phyloP scores from a whole-genome alignment of 345 rosid species.

The Carallia pectinifolia region DNA sequence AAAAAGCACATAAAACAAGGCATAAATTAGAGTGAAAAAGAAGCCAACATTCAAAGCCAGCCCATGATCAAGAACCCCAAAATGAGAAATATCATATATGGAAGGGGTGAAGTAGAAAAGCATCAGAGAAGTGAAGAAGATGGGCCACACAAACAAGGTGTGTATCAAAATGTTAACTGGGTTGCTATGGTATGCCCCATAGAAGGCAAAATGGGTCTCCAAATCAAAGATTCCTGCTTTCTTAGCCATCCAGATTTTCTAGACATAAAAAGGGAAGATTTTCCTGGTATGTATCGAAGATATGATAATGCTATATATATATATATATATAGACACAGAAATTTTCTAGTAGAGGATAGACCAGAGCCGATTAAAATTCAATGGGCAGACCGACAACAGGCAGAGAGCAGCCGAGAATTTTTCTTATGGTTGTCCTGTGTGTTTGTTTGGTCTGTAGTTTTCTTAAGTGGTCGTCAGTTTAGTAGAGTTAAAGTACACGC shows the following conservation, averaged over 20 bases:
- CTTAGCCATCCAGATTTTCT: slow-evolving; percentile 16
- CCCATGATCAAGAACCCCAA: slow-evolving; percentile 38
- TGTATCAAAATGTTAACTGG: slow-evolving; percentile 52
- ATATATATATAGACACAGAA: too few species aligned
- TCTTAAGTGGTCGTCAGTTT: too few species aligned
- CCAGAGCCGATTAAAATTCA: too few species aligned
- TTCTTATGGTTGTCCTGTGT: too few species aligned
- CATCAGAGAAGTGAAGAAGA: slow-evolving; percentile 65
- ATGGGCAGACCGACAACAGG: too few species aligned
- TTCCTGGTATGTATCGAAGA: too few species aligned
- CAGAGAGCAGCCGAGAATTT: too few species aligned
- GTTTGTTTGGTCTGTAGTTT: too few species aligned
- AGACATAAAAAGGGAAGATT: not conserved
- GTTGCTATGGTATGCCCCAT: slow-evolving; percentile 25
- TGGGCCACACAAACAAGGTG: slow-evolving; percentile 82
- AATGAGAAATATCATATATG: slow-evolving; percentile 33
- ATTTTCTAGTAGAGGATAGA: too few species aligned
- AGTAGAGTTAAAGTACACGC: too few species aligned
- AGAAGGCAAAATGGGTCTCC: slow-evolving; percentile 29
- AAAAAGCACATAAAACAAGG: slow-evolving; percentile 54
- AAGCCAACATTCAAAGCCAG: slow-evolving; percentile 59
- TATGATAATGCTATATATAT: too few species aligned
- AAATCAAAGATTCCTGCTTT: slow-evolving; percentile 56
- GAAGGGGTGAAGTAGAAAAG: slow-evolving; percentile 60
- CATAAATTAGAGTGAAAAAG: slow-evolving; percentile 51